phyloP scores from a whole-genome alignment of 306 rosid genomes.

The Lathyrus sativus region DNA sequence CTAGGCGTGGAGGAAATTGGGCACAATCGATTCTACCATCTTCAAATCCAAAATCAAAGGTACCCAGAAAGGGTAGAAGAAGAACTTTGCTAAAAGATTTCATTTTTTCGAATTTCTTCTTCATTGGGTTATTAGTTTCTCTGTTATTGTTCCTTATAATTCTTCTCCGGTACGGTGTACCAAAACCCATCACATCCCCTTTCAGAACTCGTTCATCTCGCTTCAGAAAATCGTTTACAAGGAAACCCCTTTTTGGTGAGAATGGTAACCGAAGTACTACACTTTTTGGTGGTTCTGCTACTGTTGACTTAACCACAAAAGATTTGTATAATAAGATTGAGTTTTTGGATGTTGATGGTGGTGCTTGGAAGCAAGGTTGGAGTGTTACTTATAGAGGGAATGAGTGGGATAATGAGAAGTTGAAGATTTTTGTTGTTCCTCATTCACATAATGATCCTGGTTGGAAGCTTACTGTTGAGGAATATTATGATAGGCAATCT shows the following conservation, averaged over 20 bases:
- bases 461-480: conserved; percentile 92
- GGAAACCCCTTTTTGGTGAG: conserved; percentile 42
- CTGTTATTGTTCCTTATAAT: conserved; percentile 66
- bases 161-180: conserved; percentile 72
- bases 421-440: conserved; percentile 89
- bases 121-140: conserved; percentile 65
- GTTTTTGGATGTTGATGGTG: conserved; percentile 83
- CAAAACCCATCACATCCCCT: conserved; percentile 63
- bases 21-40: conserved; percentile 68
- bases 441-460: conserved; percentile 99
- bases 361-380: conserved; percentile 99
- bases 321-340: conserved; percentile 76
- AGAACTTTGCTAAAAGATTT: conserved; percentile 69
- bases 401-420: conserved; percentile 91
- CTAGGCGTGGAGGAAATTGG: conserved; percentile 82
- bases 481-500: conserved; percentile 84
- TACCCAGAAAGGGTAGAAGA: conserved; percentile 58
- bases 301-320: conserved; percentile 88
- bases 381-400: conserved; percentile 74
- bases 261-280: conserved; percentile 16
- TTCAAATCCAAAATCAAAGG: conserved; percentile 67
- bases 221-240: conserved; percentile 45
- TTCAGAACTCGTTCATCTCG: conserved; percentile 51
- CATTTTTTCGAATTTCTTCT: conserved; percentile 73
- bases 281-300: conserved; percentile 47